Evolutionary conservation across 2,329 filamentous ascomycete species (phyloP), one percentile per base, ranked within the genome.

Genomic region (Epichloe elymi): DNA sequence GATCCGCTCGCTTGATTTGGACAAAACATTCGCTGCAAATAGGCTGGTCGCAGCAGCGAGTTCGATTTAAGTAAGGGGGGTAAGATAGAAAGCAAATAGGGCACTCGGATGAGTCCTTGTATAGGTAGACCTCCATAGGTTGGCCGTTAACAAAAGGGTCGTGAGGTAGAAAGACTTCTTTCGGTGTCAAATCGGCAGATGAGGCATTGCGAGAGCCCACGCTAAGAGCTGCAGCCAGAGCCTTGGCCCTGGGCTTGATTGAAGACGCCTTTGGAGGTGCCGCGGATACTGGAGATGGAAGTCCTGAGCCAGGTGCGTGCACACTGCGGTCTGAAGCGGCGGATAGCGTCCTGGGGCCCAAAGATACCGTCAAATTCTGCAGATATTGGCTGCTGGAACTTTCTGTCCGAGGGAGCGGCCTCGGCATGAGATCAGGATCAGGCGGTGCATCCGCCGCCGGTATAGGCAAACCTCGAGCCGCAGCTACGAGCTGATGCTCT

Each of bases 11-110:
- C 66, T 96, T 97, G 65, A 98, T 98, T 66, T 98, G 93, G 4
- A 98, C 93, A 61, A 98, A 98, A 66, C 93, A 98, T 70, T 98
- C 93, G 41, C 90, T 97, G 69, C 93, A 98, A 55, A 98, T 97
- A 5, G 86, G 77, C 65, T 98, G 93, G 60, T 95, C 89, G 66
- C 93, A 98, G 65, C 93, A 98, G 57, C 93, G 78, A 0, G 93
- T 98, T 57, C 83, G 85, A 69, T 98, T 98, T 33, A 98, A 75
- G 63, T 94, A 94, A 3, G 89, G 89, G 89, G 93, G 93, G 58
- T 97, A 98, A 59, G 89, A 94, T 49, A 97, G 74, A 65, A 97
- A 95, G 71, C 93, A 98, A 55, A 98, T 95, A 5, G 93, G 91
- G 61, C 93, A 98, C 64, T 98, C 93, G 6, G 74, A 71, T 3